Evolutionary conservation across 1,284 basidiomycete genomes (phyloP).

Genomic region (Leccinum pallidistipes): DNA sequence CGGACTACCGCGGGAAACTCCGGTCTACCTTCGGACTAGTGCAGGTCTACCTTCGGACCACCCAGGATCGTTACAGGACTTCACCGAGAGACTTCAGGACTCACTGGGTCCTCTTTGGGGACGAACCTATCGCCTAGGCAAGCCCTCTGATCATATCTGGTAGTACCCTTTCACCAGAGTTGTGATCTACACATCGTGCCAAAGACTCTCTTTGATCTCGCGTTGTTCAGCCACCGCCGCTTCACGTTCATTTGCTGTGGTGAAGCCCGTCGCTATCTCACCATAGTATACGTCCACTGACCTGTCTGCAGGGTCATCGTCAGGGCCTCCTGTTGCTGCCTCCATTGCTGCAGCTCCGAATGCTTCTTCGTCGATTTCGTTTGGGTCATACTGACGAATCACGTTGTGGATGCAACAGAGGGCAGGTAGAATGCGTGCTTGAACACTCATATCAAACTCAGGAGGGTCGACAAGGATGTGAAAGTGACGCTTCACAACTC

Average conservation of each 20-base stretch:
- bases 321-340: not conserved
- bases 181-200: no score
- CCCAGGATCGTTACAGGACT: no score
- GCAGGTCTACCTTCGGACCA: no score
- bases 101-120: no score
- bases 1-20: no score
- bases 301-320: no score
- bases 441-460: not conserved
- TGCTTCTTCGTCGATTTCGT: not conserved
- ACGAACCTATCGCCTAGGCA: no score
- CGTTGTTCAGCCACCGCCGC: not conserved
- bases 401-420: not conserved
- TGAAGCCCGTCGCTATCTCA: not conserved
- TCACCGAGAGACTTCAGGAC: no score
- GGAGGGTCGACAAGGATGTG: slow-evolving; percentile 24
- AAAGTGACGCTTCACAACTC: slow-evolving; percentile 39
- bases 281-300: not conserved
- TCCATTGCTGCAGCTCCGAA: not conserved
- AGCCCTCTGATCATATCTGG: no score
- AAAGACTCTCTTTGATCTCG: not conserved
- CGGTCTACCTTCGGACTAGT: no score
- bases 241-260: not conserved
- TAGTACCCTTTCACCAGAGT: no score
- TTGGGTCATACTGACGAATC: not conserved
- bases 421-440: not conserved